Conservation (phyloP, 768 basidiomycete genomes). For the Roridomyces roridus region DNA sequence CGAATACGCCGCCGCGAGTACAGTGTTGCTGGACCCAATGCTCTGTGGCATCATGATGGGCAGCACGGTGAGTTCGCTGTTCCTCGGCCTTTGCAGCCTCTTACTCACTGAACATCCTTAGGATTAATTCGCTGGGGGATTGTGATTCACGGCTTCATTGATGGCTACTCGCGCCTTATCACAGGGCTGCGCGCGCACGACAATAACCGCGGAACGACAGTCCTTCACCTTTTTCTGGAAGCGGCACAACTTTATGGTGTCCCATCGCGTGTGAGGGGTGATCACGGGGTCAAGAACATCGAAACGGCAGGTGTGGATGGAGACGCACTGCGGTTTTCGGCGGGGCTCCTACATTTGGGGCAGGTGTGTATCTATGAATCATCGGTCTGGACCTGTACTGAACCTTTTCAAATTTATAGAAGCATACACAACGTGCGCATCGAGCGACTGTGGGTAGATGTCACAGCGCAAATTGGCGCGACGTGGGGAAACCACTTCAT, state of each 20-base stretch:
- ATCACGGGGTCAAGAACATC: background rate
- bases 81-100: background rate
- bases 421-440: slow-evolving; percentile 47
- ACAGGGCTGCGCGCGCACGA: background rate
- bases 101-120: background rate
- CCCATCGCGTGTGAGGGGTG: background rate
- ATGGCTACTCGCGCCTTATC: background rate
- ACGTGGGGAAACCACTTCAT: slow-evolving; percentile 46
- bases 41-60: slow-evolving; percentile 38
- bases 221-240: background rate
- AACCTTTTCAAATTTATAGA: slow-evolving; percentile 20
- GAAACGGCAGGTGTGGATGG: background rate
- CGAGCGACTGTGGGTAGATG: slow-evolving; percentile 46
- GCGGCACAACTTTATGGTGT: background rate
- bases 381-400: too few species aligned
- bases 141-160: background rate
- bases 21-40: slow-evolving; percentile 34
- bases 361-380: background rate
- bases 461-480: slow-evolving; percentile 37
- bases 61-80: background rate
- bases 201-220: background rate
- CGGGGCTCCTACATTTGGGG: background rate
- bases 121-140: background rate
- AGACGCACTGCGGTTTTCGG: background rate
- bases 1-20: slow-evolving; percentile 27